Evolutionary conservation across 2,329 filamentous ascomycete species (phyloP).

Genomic region (Fusarium sp.): DNA sequence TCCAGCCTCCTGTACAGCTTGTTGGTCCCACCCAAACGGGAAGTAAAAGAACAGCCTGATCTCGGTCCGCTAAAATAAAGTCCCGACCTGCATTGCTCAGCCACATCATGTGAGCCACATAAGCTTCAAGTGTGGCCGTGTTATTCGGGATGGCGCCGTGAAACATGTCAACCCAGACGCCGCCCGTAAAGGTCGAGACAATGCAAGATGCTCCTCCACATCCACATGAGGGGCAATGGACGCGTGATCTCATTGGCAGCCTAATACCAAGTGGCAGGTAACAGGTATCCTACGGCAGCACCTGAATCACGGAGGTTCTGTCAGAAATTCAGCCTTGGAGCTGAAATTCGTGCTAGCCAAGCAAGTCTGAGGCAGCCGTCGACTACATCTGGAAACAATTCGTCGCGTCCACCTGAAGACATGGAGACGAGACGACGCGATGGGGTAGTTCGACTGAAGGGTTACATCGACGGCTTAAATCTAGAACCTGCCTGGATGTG

Average conservation of each 20-base stretch:
- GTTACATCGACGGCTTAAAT: slow-evolving; percentile 32
- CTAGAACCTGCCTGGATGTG: slow-evolving; percentile 32
- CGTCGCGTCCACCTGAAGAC: slow-evolving; percentile 9
- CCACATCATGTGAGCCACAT: slow-evolving; percentile 30
- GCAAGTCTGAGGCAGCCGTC: slow-evolving; percentile 16
- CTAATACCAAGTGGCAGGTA: not conserved
- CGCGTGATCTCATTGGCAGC: not conserved
- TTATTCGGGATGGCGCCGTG: slow-evolving; percentile 12
- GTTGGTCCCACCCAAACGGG: not conserved
- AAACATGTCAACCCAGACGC: slow-evolving; percentile 24
- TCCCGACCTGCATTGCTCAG: slow-evolving; percentile 15
- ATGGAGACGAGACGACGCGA: slow-evolving; percentile 28
- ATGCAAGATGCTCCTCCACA: not conserved
- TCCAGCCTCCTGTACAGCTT: slow-evolving; percentile 2
- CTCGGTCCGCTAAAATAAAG: slow-evolving; percentile 39
- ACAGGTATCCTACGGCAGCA: not conserved
- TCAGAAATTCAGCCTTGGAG: not conserved
- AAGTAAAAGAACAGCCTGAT: slow-evolving; percentile 4
- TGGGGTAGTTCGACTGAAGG: slow-evolving; percentile 32
- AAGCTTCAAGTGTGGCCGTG: not conserved
- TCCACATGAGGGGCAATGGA: not conserved
- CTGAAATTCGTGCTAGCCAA: slow-evolving; percentile 17
- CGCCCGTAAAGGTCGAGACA: not conserved
- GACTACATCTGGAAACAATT: not conserved
- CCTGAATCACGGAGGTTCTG: slow-evolving; percentile 1